Base-by-base conservation (phyloP, 495 filamentous ascomycete genomes). In the Chaetomium tenue region DNA sequence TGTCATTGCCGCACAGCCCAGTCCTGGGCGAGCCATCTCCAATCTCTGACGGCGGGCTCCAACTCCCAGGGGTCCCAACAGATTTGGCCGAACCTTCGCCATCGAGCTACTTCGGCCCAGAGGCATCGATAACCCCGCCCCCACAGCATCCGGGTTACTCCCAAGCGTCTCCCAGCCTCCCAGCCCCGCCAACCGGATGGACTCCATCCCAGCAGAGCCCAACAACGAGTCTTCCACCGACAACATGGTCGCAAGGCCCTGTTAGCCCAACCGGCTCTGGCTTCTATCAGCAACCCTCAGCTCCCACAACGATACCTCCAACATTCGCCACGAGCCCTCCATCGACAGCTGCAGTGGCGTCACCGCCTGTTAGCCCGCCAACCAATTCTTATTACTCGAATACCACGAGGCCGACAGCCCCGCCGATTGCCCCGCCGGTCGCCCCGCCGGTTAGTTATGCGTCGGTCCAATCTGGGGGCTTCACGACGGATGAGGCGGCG, bases 401-500 rank as follows among this genome's bases (percentile, higher is more conserved):
- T 33, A 61, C 50, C n/a, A n/a, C n/a, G n/a, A n/a, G n/a, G 59
- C 26, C 68, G 2, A 71, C 72, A 7, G 58, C 70, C 12, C 54
- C 68, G 30, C 66, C 66, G 6, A 37, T 55, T 5, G 48, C 65
- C 48, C 65, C 69, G 0, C 63, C 59, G 6, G 59, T 48, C 0
- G 61, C 63, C 5, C 39, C 61, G 20, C 58, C 65, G 1, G 26
- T 39, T 3, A 65, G 44, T 46, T 70, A 72, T 37, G 58, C 58
- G 23, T 54, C 68, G 1, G 53, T 59, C 15, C 61, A 60, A 3
- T 61, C 67, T 42, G 57, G 63, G 26, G 25, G 47, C 22, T 69
- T 71, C 51, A 59, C 64, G 9, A 74, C 81, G 0, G 92, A 98
- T 72, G 92, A 97, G 71, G 81, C 86, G 65, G 80, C 90, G 4